These are phyloP conservation scores for Przewalskia tangutica DNA, from an alignment of 257 asterid genomes.

Conservation along the genomic window DNA sequence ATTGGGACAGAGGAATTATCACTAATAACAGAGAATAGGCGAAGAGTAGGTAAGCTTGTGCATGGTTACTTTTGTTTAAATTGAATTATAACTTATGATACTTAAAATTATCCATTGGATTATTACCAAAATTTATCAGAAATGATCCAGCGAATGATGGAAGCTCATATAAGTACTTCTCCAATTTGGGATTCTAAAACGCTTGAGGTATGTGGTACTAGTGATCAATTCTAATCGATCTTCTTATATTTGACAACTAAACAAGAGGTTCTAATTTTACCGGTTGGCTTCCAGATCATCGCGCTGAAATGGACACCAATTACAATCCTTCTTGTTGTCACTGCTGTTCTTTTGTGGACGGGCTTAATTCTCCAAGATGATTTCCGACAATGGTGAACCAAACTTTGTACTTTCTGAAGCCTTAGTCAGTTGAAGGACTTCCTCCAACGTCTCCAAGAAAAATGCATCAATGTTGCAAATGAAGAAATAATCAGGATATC, in stretches of 20 bases:
- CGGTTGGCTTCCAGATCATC: slow-evolving; percentile 17
- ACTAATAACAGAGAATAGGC: slow-evolving; percentile 33
- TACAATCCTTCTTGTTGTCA: slow-evolving; percentile 26
- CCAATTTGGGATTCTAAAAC: slow-evolving; percentile 48
- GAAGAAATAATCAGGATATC: neutral
- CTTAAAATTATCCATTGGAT: neutral
- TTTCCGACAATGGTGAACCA: neutral
- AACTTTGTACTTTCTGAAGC: neutral
- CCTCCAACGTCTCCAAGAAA: neutral
- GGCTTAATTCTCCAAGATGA: slow-evolving; percentile 21
- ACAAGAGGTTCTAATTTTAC: neutral
- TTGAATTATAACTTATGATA: neutral
- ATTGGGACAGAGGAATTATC: slow-evolving; percentile 27
- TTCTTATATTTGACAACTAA: neutral
- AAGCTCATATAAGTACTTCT: slow-evolving; percentile 26
- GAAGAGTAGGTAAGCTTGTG: slow-evolving; percentile 28
- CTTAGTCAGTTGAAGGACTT: neutral
- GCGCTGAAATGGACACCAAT: slow-evolving; percentile 59
- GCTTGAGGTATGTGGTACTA: slow-evolving; percentile 31
- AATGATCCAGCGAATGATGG: slow-evolving; percentile 24
- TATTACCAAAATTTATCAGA: slow-evolving; percentile 14
- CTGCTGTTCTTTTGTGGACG: slow-evolving; percentile 31
- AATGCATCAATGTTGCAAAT: neutral
- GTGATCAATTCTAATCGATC: neutral
- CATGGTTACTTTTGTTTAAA: neutral